A percentile compares a stretch with the other conserved stretches of the same genome.
Evolutionary conservation across 257 asterid genomes (phyloP).

Genomic region (Capsicum baccatum): DNA sequence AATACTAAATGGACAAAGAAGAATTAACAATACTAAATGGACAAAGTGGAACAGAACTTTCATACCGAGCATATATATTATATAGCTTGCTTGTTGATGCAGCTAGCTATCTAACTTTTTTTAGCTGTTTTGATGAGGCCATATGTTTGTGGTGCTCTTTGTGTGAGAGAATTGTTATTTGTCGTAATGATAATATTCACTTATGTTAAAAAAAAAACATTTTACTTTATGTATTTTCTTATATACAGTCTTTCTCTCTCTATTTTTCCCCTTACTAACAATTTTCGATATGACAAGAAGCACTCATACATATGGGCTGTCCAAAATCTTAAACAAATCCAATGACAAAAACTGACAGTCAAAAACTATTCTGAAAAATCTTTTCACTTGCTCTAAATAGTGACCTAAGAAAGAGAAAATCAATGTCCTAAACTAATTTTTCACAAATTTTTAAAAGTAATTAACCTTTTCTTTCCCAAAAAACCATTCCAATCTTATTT

Average conservation of each 20-base stretch:
- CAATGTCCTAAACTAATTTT: not conserved
- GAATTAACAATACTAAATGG: too few relatives aligned
- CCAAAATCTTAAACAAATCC: slow-evolving; percentile 27
- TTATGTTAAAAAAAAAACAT: too few relatives aligned
- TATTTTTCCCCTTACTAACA: not conserved
- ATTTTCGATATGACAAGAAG: slow-evolving; percentile 22
- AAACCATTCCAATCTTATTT: slow-evolving; percentile 39
- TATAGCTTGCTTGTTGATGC: too few relatives aligned
- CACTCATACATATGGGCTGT: not conserved
- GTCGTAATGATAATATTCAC: too few relatives aligned
- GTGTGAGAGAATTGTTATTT: too few relatives aligned
- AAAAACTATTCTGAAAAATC: slow-evolving; percentile 12
- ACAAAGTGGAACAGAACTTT: too few relatives aligned
- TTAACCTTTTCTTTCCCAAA: slow-evolving; percentile 38
- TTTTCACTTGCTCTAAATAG: slow-evolving; percentile 29
- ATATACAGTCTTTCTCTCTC: not conserved
- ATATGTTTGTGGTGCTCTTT: too few relatives aligned
- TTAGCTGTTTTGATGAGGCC: too few relatives aligned
- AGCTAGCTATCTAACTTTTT: too few relatives aligned
- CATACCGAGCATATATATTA: too few relatives aligned
- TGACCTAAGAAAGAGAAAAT: slow-evolving; percentile 35
- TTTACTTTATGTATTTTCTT: not conserved
- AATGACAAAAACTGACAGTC: not conserved
- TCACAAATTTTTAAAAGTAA: slow-evolving; percentile 9
- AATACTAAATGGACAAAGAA: too few relatives aligned